These are phyloP conservation scores for Carex myosuroides DNA, from an alignment of 176 grass and related monocot genomes.

Conservation along the genomic window DNA sequence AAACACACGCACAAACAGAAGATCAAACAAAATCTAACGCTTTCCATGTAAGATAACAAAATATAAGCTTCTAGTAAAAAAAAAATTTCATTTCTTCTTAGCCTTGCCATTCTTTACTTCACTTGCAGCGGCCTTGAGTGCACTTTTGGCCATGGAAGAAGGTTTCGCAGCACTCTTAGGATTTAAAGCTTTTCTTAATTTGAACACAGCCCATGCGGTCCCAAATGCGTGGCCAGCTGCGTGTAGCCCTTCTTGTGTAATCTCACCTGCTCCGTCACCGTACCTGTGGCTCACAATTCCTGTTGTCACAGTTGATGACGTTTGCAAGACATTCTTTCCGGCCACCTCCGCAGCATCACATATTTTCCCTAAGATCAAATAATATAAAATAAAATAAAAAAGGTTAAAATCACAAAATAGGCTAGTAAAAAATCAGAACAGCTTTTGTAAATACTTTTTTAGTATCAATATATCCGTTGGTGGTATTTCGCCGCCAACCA, in stretches of 20 bases:
- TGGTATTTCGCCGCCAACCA: too few species aligned
- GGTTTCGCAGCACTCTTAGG: conserved; percentile 66
- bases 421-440: neutral
- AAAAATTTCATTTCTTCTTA: conserved; percentile 30
- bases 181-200: conserved; percentile 83
- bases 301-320: conserved; percentile 81
- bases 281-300: conserved; percentile 92
- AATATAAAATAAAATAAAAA: neutral
- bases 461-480: too few species aligned
- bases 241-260: conserved; percentile 61
- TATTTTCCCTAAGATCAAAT: conserved; percentile 45
- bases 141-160: conserved; percentile 44
- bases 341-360: conserved; percentile 90
- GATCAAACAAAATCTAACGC: neutral
- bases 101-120: conserved; percentile 31
- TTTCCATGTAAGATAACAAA: neutral
- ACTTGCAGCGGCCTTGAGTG: conserved; percentile 52
- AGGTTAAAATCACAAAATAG: neutral
- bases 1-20: neutral
- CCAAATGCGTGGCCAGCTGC: conserved; percentile 87
- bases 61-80: neutral
- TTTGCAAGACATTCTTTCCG: conserved; percentile 87
- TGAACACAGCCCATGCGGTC: conserved; percentile 92
- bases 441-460: too few species aligned
- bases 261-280: conserved; percentile 61